A percentile compares a stretch with the other conserved stretches of the same genome.
These are phyloP conservation scores for Mycena alexandri DNA, from an alignment of 768 basidiomycete species.

Conservation along the genomic window DNA sequence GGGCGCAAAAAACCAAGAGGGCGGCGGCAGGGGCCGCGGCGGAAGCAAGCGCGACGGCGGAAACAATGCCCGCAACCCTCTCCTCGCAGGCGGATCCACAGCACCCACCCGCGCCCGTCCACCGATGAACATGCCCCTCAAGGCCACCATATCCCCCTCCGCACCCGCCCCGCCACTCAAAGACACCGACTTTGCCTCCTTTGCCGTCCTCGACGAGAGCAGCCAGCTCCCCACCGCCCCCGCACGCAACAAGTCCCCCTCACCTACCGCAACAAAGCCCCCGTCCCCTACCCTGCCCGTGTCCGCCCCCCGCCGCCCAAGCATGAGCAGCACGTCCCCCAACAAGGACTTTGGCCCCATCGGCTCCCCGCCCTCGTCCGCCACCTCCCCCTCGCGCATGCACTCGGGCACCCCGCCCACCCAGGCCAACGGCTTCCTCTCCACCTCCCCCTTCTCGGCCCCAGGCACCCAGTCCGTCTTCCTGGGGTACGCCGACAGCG, in stretches of 20 bases:
- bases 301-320: slow-evolving; percentile 65
- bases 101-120: slow-evolving; percentile 77
- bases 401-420: slow-evolving; percentile 50
- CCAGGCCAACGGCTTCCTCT: slow-evolving; percentile 52
- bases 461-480: slow-evolving; percentile 75
- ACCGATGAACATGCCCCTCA: slow-evolving; percentile 76
- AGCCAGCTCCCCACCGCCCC: slow-evolving; percentile 62
- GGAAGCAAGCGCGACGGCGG: slow-evolving; percentile 51
- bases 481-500: slow-evolving; percentile 48
- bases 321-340: slow-evolving; percentile 49
- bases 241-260: slow-evolving; percentile 50
- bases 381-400: slow-evolving; percentile 39
- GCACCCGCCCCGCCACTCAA: slow-evolving; percentile 84
- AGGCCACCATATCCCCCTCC: slow-evolving; percentile 79
- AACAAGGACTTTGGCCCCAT: slow-evolving; percentile 83
- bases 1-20: slow-evolving; percentile 47
- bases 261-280: slow-evolving; percentile 42
- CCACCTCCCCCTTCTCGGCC: slow-evolving; percentile 82
- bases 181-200: slow-evolving; percentile 80
- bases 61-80: slow-evolving; percentile 53
- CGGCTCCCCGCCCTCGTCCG: slow-evolving; percentile 77
- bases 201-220: slow-evolving; percentile 73
- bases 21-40: slow-evolving; percentile 49
- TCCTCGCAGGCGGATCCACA: slow-evolving; percentile 70
- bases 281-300: slow-evolving; percentile 67